A percentile compares a stretch with the other conserved stretches of the same genome.
phyloP scores from a whole-genome alignment of 2,329 filamentous ascomycete species.

The Colletotrichum eleusines region DNA sequence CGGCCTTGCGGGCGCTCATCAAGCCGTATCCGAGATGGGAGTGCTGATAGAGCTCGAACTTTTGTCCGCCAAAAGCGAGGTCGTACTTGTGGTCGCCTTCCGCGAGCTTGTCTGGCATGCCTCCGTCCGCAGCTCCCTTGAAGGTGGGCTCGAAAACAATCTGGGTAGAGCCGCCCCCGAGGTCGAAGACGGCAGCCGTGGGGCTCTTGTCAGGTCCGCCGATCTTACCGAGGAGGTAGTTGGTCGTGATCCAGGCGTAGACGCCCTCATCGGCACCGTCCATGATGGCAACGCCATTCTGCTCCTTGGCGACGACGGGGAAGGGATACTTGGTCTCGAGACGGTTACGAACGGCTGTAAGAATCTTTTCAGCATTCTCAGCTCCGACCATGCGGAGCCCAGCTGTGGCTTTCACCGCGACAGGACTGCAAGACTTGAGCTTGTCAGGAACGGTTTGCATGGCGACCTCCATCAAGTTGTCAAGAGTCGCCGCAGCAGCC shows the following conservation, averaged over 20 bases:
- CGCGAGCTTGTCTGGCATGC: conserved; percentile 86
- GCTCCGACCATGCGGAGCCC: conserved; percentile 88
- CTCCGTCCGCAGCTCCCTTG: conserved; percentile 76
- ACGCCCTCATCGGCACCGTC: conserved; percentile 97
- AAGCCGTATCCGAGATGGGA: conserved; percentile 97
- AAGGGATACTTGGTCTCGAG: conserved; percentile 94
- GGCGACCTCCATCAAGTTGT: conserved; percentile 87
- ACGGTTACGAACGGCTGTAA: conserved; percentile 84
- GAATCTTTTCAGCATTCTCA: conserved; percentile 84
- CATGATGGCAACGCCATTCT: conserved; percentile 95
- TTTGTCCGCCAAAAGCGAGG: conserved; percentile 87
- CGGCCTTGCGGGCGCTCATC: conserved; percentile 91
- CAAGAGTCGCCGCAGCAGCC: conserved; percentile 89
- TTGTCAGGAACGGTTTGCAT: conserved; percentile 87
- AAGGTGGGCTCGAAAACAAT: conserved; percentile 99
- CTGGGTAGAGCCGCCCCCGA: conserved; percentile 96
- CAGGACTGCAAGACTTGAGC: conserved; percentile 89
- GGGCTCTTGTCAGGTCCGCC: conserved; percentile 89
- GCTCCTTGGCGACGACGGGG: conserved; percentile 87
- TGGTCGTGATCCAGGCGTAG: conserved; percentile 98
- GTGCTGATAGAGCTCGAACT: conserved; percentile 96
- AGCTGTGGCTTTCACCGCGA: conserved; percentile 98
- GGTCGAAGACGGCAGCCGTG: conserved; percentile 94
- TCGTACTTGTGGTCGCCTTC: conserved; percentile 97
- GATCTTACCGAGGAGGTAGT: conserved; percentile 98